Base-by-base conservation (phyloP, 108 stramenopile species). In the Epipyxis sp. region DNA sequence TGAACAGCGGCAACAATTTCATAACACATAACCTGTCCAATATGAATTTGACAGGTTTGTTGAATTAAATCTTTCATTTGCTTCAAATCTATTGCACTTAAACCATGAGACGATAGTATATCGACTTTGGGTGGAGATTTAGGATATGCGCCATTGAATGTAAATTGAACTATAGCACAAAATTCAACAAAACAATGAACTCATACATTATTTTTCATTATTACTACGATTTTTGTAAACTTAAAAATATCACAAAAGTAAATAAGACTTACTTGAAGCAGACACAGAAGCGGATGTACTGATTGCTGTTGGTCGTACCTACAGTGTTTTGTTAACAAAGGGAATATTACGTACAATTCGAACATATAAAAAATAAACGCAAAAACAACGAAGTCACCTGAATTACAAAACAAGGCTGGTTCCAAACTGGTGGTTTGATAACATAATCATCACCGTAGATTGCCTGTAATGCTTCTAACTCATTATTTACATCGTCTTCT, bases 371-470 rank as follows among this genome's bases (percentile, higher is more conserved):
- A n/a, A n/a, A n/a, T n/a, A n/a, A n/a, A n/a, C n/a, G n/a, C n/a
- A n/a, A n/a, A n/a, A n/a, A n/a, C n/a, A n/a, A n/a, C n/a, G n/a
- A n/a, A n/a, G n/a, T n/a, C n/a, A n/a, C n/a, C n/a, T n/a, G n/a
- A n/a, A n/a, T n/a, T n/a, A 61, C 77, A 78, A 78, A 78, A 25
- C 59, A 44, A 32, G 77, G 61, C 16, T 1, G 32, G 67, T 59
- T 50, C 77, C 77, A 78, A 13, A 78, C 16, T 27, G 42, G 59
- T 32, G 77, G 77, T 40, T 61, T 59, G 29, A 39, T 34, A 65
- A 62, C 44, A 69, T 65, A 78, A 69, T 78, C 77, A 62, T 1
- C 77, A 25, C 57, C 77, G 1, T 78, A 78, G 43, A 78, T 78
- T 0, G 77, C 77, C 25, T 69, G 77, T 35, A 78, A 69, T 16